phyloP scores from a whole-genome alignment of 768 basidiomycete species.

The Termitomyces sp. region DNA sequence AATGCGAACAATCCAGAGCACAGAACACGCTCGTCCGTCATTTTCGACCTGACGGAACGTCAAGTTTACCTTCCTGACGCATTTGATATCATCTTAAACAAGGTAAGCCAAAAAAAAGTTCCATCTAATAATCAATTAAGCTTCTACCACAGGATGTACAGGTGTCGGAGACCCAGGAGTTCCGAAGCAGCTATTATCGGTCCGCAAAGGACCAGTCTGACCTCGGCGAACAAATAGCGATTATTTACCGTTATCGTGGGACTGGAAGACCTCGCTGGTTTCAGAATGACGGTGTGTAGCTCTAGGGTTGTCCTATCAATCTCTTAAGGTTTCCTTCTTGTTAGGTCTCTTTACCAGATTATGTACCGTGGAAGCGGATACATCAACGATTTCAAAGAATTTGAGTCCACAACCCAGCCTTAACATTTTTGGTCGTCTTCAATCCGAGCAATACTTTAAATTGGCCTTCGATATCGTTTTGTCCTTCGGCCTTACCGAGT shows the following conservation, averaged over 20 bases:
- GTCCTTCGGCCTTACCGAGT: constrained; percentile 47
- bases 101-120: constrained; percentile 2
- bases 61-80: constrained; percentile 5
- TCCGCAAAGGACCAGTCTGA: neutral
- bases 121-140: neutral
- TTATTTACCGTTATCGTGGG: constrained; percentile 19
- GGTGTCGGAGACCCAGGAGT: constrained; percentile 20
- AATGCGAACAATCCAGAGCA: constrained; percentile 18
- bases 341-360: neutral
- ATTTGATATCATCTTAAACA: constrained; percentile 20
- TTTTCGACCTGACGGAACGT: constrained; percentile 5
- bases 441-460: constrained; percentile 17
- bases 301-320: neutral
- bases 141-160: constrained; percentile 28
- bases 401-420: neutral
- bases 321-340: constrained; percentile 11
- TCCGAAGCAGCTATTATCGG: constrained; percentile 9
- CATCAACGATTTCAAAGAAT: constrained; percentile 1
- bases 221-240: neutral
- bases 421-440: no score
- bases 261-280: constrained; percentile 13
- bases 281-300: neutral
- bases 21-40: neutral
- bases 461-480: constrained; percentile 37
- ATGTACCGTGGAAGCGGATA: constrained; percentile 17